Evolutionary conservation across 192 early-diverging fungal genomes (phyloP).

Genomic region (Piromyces finnis): DNA sequence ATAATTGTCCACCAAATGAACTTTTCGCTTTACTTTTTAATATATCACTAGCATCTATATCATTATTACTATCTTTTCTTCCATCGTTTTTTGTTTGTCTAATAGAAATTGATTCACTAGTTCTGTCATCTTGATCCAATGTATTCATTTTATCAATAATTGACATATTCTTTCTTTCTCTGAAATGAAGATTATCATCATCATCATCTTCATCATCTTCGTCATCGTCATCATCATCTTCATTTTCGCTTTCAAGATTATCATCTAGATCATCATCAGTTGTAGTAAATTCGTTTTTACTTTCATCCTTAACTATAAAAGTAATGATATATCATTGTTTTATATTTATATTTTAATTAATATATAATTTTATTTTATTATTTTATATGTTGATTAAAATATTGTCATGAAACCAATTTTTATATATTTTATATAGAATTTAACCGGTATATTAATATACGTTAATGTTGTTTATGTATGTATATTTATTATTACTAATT

Average conservation of each 20-base stretch:
- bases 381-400: no score
- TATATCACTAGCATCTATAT: neutral
- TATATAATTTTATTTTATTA: no score
- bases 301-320: neutral
- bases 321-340: no score
- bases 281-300: neutral
- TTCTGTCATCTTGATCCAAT: neutral
- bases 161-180: neutral
- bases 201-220: conserved; percentile 14
- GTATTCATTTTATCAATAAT: neutral
- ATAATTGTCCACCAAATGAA: neutral
- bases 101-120: neutral
- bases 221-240: conserved; percentile 10
- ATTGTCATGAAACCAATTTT: no score
- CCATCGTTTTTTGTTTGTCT: neutral
- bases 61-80: neutral
- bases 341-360: no score
- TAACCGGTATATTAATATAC: no score
- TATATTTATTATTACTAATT: no score
- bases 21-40: neutral
- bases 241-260: conserved; percentile 1
- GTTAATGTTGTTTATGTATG: no score
- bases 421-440: no score
- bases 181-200: conserved; percentile 1
- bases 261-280: neutral